Percentiles rank a stretch among this genome's conserved stretches.
Conservation (phyloP, 352 stramenopile genomes). For the Phytopythium aichiense region DNA sequence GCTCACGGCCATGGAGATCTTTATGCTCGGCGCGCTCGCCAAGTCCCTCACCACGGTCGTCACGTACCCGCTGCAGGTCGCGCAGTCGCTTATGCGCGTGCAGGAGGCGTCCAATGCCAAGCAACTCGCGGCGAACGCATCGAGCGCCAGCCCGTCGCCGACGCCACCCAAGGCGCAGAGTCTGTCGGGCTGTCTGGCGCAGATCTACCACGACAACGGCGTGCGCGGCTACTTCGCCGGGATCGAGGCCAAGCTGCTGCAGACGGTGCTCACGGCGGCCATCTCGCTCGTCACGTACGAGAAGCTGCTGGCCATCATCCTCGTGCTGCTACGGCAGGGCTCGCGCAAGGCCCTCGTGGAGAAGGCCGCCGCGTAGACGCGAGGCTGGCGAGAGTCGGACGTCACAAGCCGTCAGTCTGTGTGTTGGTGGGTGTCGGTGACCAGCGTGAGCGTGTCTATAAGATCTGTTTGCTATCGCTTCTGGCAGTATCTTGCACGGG, state of each 20-base stretch:
- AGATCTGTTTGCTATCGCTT: background rate
- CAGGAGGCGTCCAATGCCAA: constrained; percentile 25
- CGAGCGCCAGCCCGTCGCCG: background rate
- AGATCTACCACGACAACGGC: constrained; percentile 68
- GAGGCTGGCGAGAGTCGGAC: background rate
- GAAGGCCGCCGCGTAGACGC: constrained; percentile 35
- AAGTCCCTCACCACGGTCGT: constrained; percentile 92
- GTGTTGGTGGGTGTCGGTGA: background rate
- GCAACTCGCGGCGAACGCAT: background rate
- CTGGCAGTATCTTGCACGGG: background rate
- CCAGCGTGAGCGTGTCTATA: background rate
- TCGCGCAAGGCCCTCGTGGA: constrained; percentile 23
- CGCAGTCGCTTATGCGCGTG: constrained; percentile 88
- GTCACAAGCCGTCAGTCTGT: background rate
- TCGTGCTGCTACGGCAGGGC: constrained; percentile 45
- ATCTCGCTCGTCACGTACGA: constrained; percentile 95
- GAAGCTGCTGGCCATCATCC: constrained; percentile 73
- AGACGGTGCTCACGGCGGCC: constrained; percentile 92
- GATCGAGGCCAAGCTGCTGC: constrained; percentile 91
- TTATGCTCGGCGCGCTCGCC: constrained; percentile 87
- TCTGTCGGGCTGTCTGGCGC: constrained; percentile 38
- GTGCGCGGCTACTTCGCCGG: constrained; percentile 84
- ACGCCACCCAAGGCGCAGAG: constrained; percentile 1
- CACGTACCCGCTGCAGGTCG: constrained; percentile 94
- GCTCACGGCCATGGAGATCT: constrained; percentile 84